Base-by-base conservation (phyloP, 352 stramenopile species). In the Bremia lactucae region DNA sequence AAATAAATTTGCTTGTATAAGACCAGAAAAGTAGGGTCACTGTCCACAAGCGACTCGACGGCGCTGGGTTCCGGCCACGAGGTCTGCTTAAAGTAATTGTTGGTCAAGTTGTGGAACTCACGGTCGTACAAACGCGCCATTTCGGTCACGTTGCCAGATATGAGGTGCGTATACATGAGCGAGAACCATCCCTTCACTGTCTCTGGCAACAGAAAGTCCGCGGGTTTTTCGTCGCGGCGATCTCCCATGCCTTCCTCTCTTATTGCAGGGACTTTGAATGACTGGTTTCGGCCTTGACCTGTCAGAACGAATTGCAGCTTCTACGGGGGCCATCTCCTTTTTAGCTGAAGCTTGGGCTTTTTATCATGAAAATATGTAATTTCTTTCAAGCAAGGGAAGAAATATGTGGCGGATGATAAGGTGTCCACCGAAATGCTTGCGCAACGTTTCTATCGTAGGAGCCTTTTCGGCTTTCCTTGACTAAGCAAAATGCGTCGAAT, bases 1-100 rank as follows among this genome's bases (percentile, higher is more conserved):
- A 96, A 96, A 52, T 96, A 97, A 52, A 98, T 88, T 75, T 98
- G 92, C 45, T 87, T 94, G 72, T 98, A 98, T 34, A 98, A 67
- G 21, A 94, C 53, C 39, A 98, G 58, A 72, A 98, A 98, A 13
- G 95, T 83, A 46, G 76, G 46, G 62, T 96, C 74, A 43, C 72
- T 64, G 53, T 94, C 70, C 59, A 94, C 76, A 39, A 95, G 79
- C 59, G 70, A 82, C 62, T 79, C 55, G 26, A 87, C 55, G 23
- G 78, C 83, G 49, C 88, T 84, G 23, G 90, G 80, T 42, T 92
- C 81, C 8, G 95, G 95, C 95, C 95, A 98, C 43, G 87, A 72
- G 22, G 72, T 76, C 65, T 95, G 87, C 65, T 90, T 88, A 72
- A 97, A 98, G 74, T 97, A 97, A 61, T 88, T 93, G 59, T 81